Evolutionary conservation across 2,329 filamentous ascomycete species (phyloP).

Genomic region (Penicillium sp.): DNA sequence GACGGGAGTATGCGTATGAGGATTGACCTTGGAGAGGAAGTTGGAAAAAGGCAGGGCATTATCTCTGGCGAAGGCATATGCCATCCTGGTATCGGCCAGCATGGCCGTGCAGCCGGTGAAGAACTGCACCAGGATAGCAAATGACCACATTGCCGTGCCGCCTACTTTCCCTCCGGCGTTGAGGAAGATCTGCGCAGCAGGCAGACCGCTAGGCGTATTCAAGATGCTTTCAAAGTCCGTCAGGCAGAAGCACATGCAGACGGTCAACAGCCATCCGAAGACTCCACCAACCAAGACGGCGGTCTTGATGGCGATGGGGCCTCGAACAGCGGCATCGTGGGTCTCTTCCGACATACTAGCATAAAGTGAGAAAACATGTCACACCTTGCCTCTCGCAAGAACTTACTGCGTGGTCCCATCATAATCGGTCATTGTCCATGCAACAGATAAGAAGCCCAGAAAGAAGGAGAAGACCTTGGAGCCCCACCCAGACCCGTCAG

Average conservation of each 20-base stretch:
- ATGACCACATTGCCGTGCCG: constrained; percentile 62
- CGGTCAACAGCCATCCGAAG: constrained; percentile 62
- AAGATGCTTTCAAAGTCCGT: constrained; percentile 59
- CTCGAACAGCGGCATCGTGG: constrained; percentile 61
- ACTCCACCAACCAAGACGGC: constrained; percentile 61
- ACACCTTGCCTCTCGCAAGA: neutral
- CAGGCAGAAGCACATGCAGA: constrained; percentile 65
- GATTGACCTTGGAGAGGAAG: constrained; percentile 55
- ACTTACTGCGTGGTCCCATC: constrained; percentile 64
- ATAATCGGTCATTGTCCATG: constrained; percentile 66
- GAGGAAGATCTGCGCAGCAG: constrained; percentile 60
- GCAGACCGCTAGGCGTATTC: constrained; percentile 58
- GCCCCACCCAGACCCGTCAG: constrained; percentile 63
- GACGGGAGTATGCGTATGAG: constrained; percentile 57
- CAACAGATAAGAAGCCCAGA: constrained; percentile 51
- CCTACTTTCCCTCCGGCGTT: constrained; percentile 59
- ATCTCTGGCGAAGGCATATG: constrained; percentile 61
- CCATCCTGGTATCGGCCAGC: constrained; percentile 63
- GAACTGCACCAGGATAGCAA: constrained; percentile 63
- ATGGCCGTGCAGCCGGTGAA: constrained; percentile 65
- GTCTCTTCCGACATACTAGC: constrained; percentile 65
- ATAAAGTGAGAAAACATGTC: constrained; percentile 5
- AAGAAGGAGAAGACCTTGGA: constrained; percentile 63
- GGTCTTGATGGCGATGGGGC: constrained; percentile 59
- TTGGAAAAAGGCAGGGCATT: constrained; percentile 62